Conservation (phyloP, 2,329 filamentous ascomycete species). For the Zymoseptoria crescenta region DNA sequence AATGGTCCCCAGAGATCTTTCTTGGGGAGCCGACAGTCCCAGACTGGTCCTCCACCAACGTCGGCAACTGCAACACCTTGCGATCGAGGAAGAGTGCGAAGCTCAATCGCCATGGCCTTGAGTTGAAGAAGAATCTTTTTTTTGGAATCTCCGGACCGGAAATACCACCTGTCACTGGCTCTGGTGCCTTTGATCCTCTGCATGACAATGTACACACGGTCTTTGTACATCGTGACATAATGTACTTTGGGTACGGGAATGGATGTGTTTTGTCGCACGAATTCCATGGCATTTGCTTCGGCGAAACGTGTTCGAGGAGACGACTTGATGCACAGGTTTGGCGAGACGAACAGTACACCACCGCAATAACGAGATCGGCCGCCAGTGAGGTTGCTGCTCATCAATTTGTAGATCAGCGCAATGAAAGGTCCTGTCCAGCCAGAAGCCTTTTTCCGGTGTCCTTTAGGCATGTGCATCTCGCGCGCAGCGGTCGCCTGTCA, state of each 20-base stretch:
- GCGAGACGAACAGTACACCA: neutral
- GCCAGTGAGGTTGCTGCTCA: neutral
- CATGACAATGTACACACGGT: constrained; percentile 43
- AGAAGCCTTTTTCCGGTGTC: neutral
- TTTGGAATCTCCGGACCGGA: constrained; percentile 1
- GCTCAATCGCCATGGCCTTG: constrained; percentile 8
- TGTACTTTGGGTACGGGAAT: constrained; percentile 42
- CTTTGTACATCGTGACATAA: constrained; percentile 36
- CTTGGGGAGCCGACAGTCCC: constrained; percentile 6
- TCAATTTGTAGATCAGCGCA: neutral
- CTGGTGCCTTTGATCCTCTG: constrained; percentile 14
- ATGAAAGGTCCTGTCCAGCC: neutral
- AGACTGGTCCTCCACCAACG: constrained; percentile 7
- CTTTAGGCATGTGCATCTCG: neutral
- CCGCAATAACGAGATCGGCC: neutral
- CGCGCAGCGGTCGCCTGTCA: too few relatives aligned
- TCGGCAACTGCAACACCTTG: constrained; percentile 5
- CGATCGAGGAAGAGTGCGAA: constrained; percentile 4
- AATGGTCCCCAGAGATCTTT: constrained; percentile 11
- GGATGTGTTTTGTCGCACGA: constrained; percentile 34
- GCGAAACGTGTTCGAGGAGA: constrained; percentile 27
- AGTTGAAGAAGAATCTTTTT: constrained; percentile 7
- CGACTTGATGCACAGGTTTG: constrained; percentile 33
- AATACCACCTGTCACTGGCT: neutral
- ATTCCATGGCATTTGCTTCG: constrained; percentile 37